A percentile compares a stretch with the other conserved stretches of the same genome.
Evolutionary conservation across 805 yeast species (phyloP).

Genomic region (Hagleromyces aurorensis): DNA sequence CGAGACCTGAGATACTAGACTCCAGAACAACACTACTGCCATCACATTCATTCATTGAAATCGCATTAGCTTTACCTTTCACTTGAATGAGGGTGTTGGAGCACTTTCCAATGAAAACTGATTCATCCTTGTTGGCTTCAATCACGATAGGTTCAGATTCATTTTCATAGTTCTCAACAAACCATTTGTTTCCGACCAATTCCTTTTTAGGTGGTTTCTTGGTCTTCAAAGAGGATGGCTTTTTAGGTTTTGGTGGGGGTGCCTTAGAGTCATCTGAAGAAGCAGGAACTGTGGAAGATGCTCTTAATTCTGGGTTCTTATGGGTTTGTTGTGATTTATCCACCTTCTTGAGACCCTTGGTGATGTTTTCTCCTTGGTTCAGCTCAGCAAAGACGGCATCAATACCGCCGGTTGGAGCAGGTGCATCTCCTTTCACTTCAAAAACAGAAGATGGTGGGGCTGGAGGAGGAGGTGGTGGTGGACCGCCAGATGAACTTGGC

Average conservation of each 20-base stretch:
- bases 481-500: slow-evolving; percentile 31
- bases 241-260: slow-evolving; percentile 74
- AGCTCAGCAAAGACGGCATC: slow-evolving; percentile 88
- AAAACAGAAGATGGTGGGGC: slow-evolving; percentile 78
- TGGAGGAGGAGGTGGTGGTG: slow-evolving; percentile 89
- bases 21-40: slow-evolving; percentile 77
- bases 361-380: slow-evolving; percentile 76
- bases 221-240: slow-evolving; percentile 54
- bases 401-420: slow-evolving; percentile 44
- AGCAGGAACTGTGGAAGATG: slow-evolving; percentile 41
- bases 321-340: slow-evolving; percentile 92
- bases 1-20: slow-evolving; percentile 78
- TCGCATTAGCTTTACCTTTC: slow-evolving; percentile 86
- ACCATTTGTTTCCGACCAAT: slow-evolving; percentile 82
- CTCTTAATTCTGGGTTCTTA: slow-evolving; percentile 77
- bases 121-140: slow-evolving; percentile 79
- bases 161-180: slow-evolving; percentile 68
- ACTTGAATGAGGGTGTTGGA: slow-evolving; percentile 64
- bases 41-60: slow-evolving; percentile 65
- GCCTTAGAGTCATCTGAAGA: slow-evolving; percentile 34
- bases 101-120: slow-evolving; percentile 83
- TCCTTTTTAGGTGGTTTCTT: slow-evolving; percentile 58
- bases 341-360: slow-evolving; percentile 82
- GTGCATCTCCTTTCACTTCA: slow-evolving; percentile 31
- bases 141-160: slow-evolving; percentile 48